Evolutionary conservation across 192 early-diverging fungal species (phyloP).

Genomic region (Lobulomyces angularis): DNA sequence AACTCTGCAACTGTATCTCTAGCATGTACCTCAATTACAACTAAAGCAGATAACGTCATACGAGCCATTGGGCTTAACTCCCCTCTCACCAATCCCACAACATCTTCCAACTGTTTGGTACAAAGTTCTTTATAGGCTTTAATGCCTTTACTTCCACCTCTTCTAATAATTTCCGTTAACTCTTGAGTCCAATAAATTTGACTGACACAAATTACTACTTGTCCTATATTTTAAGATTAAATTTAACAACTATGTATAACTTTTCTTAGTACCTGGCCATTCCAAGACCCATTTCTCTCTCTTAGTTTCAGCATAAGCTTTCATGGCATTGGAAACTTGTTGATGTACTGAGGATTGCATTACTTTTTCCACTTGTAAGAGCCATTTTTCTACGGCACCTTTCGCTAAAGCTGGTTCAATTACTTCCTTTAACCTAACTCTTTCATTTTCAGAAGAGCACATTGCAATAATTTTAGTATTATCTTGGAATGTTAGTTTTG

Average conservation of each 20-base stretch:
- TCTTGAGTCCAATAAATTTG: slow-evolving; percentile 52
- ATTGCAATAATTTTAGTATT: slow-evolving; percentile 45
- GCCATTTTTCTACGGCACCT: slow-evolving; percentile 48
- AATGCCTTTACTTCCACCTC: slow-evolving; percentile 26
- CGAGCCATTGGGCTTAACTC: slow-evolving; percentile 42
- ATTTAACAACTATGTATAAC: no score
- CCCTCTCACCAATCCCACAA: slow-evolving; percentile 41
- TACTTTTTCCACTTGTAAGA: slow-evolving; percentile 46
- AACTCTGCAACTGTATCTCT: slow-evolving; percentile 42
- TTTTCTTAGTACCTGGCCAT: no score
- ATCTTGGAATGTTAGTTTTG: slow-evolving; percentile 42
- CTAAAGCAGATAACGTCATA: slow-evolving; percentile 43
- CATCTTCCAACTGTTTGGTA: slow-evolving; percentile 37
- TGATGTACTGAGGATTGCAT: slow-evolving; percentile 47
- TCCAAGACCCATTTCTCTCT: slow-evolving; percentile 44
- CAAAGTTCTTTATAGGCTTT: slow-evolving; percentile 30
- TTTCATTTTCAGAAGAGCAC: slow-evolving; percentile 48
- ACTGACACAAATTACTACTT: slow-evolving; percentile 46
- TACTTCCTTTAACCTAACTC: slow-evolving; percentile 44
- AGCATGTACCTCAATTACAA: slow-evolving; percentile 50
- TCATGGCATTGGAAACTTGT: slow-evolving; percentile 34
- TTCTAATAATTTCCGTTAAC: slow-evolving; percentile 34
- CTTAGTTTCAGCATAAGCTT: slow-evolving; percentile 36
- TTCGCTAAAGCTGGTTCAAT: slow-evolving; percentile 46
- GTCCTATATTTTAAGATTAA: no score